These are phyloP conservation scores for Casuarina equisetifolia DNA, from an alignment of 306 rosid genomes.

Conservation along the genomic window DNA sequence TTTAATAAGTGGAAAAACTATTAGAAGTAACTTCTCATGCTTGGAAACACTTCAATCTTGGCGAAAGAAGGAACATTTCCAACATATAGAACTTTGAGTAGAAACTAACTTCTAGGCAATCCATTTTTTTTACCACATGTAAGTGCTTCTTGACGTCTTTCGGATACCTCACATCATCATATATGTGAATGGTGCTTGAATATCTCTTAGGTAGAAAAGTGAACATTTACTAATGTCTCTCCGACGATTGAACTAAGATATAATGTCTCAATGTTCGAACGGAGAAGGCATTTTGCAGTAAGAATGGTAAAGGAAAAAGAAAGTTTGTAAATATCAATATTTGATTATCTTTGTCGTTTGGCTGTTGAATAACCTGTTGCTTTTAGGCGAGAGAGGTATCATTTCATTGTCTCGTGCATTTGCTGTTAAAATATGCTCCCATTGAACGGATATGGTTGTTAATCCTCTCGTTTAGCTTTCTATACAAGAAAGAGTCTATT, in stretches of 20 bases:
- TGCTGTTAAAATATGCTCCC: slow-evolving; percentile 41
- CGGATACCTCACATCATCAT: slow-evolving; percentile 76
- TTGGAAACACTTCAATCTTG: background rate
- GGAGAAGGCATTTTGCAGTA: background rate
- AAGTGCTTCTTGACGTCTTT: slow-evolving; percentile 95
- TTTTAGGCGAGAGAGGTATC: slow-evolving; percentile 69
- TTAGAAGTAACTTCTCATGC: too few species aligned
- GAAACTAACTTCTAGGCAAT: slow-evolving; percentile 86
- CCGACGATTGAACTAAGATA: background rate
- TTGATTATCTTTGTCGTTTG: slow-evolving; percentile 72
- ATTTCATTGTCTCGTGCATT: slow-evolving; percentile 52
- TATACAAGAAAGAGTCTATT: slow-evolving; percentile 57
- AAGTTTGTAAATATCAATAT: slow-evolving; percentile 97
- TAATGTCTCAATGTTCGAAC: background rate
- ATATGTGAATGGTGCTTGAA: background rate
- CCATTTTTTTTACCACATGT: slow-evolving; percentile 90
- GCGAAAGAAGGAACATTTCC: too few species aligned
- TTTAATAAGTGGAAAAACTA: too few species aligned
- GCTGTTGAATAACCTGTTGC: slow-evolving; percentile 86
- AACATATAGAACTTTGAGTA: background rate
- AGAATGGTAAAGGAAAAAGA: slow-evolving; percentile 83
- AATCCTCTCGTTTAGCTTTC: slow-evolving; percentile 73
- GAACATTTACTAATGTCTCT: background rate
- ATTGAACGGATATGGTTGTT: slow-evolving; percentile 58
- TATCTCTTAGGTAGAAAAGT: background rate